A percentile compares a stretch with the other conserved stretches of the same genome.
These are phyloP conservation scores for Cystobasidium tubakii DNA, from an alignment of 768 basidiomycete genomes.

Conservation along the genomic window DNA sequence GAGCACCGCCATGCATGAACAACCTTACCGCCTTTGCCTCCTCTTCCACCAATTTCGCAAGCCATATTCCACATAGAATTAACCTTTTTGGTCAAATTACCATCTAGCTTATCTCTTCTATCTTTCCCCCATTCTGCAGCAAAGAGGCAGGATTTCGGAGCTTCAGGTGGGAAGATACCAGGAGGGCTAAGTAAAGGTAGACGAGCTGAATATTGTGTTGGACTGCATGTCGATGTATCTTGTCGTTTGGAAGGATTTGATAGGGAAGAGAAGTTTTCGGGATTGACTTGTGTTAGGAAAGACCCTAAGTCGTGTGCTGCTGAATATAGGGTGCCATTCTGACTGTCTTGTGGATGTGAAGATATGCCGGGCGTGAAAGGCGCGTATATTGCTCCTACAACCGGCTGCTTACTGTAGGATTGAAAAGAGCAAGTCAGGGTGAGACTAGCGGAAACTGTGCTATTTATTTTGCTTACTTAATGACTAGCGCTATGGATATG, in stretches of 20 bases:
- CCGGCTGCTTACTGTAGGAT: slow-evolving; percentile 40
- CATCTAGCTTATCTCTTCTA: slow-evolving; percentile 36
- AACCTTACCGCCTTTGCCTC: slow-evolving; percentile 37
- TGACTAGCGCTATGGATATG: slow-evolving; percentile 43
- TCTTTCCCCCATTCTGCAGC: slow-evolving; percentile 45
- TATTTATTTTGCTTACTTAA: slow-evolving; percentile 38
- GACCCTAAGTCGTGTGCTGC: slow-evolving; percentile 39
- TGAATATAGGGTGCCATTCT: slow-evolving; percentile 41
- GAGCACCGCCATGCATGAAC: not conserved
- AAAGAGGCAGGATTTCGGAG: slow-evolving; percentile 44
- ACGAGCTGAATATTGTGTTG: slow-evolving; percentile 36
- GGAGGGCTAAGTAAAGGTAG: slow-evolving; percentile 41
- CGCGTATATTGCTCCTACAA: slow-evolving; percentile 44
- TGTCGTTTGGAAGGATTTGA: slow-evolving; percentile 3
- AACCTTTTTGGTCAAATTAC: slow-evolving; percentile 41
- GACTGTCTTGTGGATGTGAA: slow-evolving; percentile 40
- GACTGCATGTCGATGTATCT: not conserved
- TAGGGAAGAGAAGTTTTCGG: slow-evolving; percentile 33
- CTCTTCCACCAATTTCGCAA: slow-evolving; percentile 40
- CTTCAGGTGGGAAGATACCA: slow-evolving; percentile 37
- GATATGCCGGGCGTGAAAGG: slow-evolving; percentile 41
- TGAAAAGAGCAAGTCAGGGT: too few relatives aligned
- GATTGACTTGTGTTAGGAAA: slow-evolving; percentile 42
- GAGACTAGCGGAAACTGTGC: too few relatives aligned
- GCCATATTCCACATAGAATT: slow-evolving; percentile 43